Evolutionary conservation across 2,329 filamentous ascomycete species (phyloP), one percentile per base, ranked within the genome.

Genomic region (Coniochaeta sp.): DNA sequence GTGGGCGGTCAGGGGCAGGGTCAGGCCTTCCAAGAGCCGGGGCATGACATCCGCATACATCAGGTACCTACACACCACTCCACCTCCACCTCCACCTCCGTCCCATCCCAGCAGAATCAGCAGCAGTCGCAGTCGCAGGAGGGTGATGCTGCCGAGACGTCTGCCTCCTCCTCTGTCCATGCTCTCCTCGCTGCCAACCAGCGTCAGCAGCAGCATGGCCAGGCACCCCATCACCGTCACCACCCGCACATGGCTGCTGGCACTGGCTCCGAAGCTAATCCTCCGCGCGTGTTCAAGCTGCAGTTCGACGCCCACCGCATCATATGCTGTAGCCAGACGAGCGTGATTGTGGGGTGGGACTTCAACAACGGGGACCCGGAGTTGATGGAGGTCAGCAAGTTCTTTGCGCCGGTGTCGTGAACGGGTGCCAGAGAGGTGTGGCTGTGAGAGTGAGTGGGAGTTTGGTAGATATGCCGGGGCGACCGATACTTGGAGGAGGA

Each of bases 271-370:
- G 77, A 81, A 55, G 61, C 71, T 28, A 74, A 72, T 51, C 72
- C 75, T 10, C 73, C 76, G 7, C 71, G 94, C 22, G 88, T 99
- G 3, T 99, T 97, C 75, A 99, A 99, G 69, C 76, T 97, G 31
- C 94, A 99, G 67, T 99, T 96, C 60, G 94, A 99, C 65, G 89
- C 91, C 1, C 81, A 91, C 20, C 85, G 91, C 60, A 95, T 99
- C 59, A 87, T 99, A 51, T 96, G 91, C 71, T 96, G 92, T 65
- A 94, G 88, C 57, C 91, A 97, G 67, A 90, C 94, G 52, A 85
- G 85, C 33, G 83, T 87, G 14, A 97, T 99, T 63, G 90, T 97
- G 0, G 94, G 91, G 0, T 99, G 94, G 94, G 94, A 99, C 67
- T 99, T 97, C 76, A 94, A 91, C 53, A 89, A 91, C 59, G 86